phyloP scores from a whole-genome alignment of 768 basidiomycete species.

The Pholiota conissans region DNA sequence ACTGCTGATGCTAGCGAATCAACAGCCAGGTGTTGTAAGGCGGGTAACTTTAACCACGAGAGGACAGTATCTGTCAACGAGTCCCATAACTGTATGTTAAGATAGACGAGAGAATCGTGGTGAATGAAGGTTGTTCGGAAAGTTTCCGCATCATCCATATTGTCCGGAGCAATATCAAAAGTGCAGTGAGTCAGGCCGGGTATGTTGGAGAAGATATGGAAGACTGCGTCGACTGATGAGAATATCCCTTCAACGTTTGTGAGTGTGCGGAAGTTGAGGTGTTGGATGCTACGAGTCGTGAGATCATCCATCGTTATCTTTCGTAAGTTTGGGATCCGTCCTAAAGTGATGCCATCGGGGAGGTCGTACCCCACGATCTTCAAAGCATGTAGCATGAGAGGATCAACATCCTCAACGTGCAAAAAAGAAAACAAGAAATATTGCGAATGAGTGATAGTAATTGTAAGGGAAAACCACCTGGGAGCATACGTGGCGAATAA shows the following conservation, averaged over 20 bases:
- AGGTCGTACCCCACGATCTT: background rate
- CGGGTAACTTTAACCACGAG: background rate
- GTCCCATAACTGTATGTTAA: background rate
- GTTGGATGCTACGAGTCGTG: background rate
- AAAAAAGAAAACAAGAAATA: background rate
- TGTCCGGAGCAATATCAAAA: background rate
- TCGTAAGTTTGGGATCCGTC: background rate
- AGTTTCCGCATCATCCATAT: background rate
- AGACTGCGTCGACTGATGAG: background rate
- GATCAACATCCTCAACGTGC: background rate
- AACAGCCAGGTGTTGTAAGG: background rate
- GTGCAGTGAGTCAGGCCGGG: background rate
- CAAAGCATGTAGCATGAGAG: background rate
- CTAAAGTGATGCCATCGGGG: background rate
- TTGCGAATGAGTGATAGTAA: background rate
- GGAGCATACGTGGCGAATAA: background rate
- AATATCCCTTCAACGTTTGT: background rate
- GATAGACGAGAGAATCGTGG: background rate
- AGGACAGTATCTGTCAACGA: background rate
- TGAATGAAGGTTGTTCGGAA: background rate
- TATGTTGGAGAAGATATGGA: background rate
- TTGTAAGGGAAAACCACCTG: background rate
- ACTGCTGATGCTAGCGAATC: background rate
- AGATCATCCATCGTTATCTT: background rate
- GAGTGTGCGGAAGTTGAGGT: background rate